A percentile compares a stretch with the other conserved stretches of the same genome.
Conservation (phyloP, 2,329 filamentous ascomycete species). For the Colletotrichum falcatum region DNA sequence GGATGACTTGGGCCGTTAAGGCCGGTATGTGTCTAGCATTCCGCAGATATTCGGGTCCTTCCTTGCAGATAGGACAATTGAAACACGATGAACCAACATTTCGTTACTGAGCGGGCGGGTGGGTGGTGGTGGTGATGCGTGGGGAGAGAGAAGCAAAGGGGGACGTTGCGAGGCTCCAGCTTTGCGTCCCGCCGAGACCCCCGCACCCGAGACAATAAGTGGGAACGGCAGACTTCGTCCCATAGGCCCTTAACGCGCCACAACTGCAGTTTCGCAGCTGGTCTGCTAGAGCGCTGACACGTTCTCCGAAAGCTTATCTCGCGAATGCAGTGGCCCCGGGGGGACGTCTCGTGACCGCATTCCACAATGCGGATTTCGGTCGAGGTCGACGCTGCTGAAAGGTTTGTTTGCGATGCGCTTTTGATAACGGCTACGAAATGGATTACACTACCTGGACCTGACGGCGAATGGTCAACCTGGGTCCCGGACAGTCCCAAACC, state of each 20-base stretch:
- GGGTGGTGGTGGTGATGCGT: not conserved
- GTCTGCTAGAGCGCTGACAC: slow-evolving; percentile 4
- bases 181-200: slow-evolving; percentile 10
- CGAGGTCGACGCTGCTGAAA: not conserved
- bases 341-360: slow-evolving; percentile 8
- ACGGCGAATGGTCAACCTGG: not conserved
- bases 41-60: slow-evolving; percentile 8
- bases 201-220: slow-evolving; percentile 13
- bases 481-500: not conserved
- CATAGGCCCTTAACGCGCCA: not conserved
- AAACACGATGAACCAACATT: not conserved
- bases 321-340: not conserved
- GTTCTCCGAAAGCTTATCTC: not conserved
- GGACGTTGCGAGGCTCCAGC: slow-evolving; percentile 11
- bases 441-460: not conserved
- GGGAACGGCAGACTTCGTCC: not conserved
- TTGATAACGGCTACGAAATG: not conserved
- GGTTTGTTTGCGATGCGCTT: not conserved
- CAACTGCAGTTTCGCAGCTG: not conserved
- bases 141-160: not conserved
- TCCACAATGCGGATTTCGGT: not conserved
- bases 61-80: slow-evolving; percentile 17
- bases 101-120: no score
- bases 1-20: slow-evolving; percentile 19
- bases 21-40: slow-evolving; percentile 17